Percentiles rank a stretch among this genome's conserved stretches.
phyloP scores from a whole-genome alignment of 2,329 filamentous ascomycete genomes.

The Byssothecium circinans region DNA sequence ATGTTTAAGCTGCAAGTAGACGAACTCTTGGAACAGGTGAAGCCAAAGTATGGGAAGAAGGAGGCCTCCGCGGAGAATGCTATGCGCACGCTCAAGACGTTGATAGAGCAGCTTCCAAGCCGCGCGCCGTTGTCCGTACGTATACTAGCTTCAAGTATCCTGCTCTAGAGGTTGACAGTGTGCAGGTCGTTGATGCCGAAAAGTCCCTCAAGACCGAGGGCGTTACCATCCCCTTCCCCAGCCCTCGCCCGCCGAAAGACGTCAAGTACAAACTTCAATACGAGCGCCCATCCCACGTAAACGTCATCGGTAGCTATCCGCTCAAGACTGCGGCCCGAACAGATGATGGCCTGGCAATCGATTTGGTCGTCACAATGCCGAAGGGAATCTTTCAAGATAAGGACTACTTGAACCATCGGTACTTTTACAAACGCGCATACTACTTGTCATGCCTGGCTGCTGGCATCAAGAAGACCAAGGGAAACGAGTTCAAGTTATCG shows the following conservation, averaged over 20 bases:
- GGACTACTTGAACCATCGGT: slow-evolving; percentile 89
- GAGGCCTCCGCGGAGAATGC: slow-evolving; percentile 53
- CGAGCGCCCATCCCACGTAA: slow-evolving; percentile 73
- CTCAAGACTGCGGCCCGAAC: slow-evolving; percentile 71
- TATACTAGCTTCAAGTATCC: not conserved
- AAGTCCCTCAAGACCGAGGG: slow-evolving; percentile 66
- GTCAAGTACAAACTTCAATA: slow-evolving; percentile 82
- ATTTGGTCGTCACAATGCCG: slow-evolving; percentile 89
- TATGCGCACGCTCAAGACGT: slow-evolving; percentile 57
- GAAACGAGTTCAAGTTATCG: slow-evolving; percentile 57
- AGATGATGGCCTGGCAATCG: slow-evolving; percentile 63
- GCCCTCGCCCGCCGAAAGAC: slow-evolving; percentile 74
- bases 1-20: slow-evolving; percentile 70
- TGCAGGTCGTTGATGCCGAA: slow-evolving; percentile 70
- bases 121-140: slow-evolving; percentile 51
- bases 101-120: slow-evolving; percentile 60
- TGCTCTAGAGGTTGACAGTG: slow-evolving; percentile 11
- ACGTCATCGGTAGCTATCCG: slow-evolving; percentile 86
- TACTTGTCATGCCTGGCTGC: slow-evolving; percentile 82
- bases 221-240: slow-evolving; percentile 79
- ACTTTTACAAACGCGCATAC: slow-evolving; percentile 92
- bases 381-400: slow-evolving; percentile 81
- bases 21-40: slow-evolving; percentile 61
- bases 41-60: slow-evolving; percentile 61
- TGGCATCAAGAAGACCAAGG: slow-evolving; percentile 63